These are phyloP conservation scores for Houttuynia cordata DNA, from an alignment of 164 flowering plant species.

Conservation along the genomic window DNA sequence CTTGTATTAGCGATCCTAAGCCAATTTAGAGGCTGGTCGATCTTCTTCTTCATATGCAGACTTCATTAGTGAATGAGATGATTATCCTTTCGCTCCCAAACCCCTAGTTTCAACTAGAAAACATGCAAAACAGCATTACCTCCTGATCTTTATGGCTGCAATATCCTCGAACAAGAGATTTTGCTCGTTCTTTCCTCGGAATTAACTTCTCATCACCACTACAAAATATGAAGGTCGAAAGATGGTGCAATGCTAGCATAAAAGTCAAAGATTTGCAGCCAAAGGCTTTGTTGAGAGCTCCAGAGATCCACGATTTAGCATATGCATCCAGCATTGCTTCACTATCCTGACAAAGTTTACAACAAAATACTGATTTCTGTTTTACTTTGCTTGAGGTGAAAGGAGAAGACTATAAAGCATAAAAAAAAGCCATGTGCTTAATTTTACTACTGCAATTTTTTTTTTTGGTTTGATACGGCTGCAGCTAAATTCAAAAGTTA, in stretches of 20 bases:
- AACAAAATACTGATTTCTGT: neutral
- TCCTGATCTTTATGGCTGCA: slow-evolving; percentile 49
- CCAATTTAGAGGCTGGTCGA: too few relatives aligned
- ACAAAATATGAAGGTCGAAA: slow-evolving; percentile 54
- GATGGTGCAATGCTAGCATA: slow-evolving; percentile 65
- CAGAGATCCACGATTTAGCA: slow-evolving; percentile 80
- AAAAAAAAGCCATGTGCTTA: too few relatives aligned
- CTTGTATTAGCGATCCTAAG: too few relatives aligned
- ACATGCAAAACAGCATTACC: slow-evolving; percentile 22
- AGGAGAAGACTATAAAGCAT: too few relatives aligned
- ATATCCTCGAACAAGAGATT: slow-evolving; percentile 66
- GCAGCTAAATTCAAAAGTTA: too few relatives aligned
- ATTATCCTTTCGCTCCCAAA: too few relatives aligned
- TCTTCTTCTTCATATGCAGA: too few relatives aligned
- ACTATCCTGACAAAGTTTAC: slow-evolving; percentile 37
- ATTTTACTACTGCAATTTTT: too few relatives aligned
- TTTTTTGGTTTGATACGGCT: too few relatives aligned
- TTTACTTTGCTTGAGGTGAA: neutral
- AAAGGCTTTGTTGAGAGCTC: slow-evolving; percentile 77
- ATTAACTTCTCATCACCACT: slow-evolving; percentile 16
- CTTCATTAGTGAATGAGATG: too few relatives aligned
- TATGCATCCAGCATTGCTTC: slow-evolving; percentile 74
- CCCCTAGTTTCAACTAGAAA: too few relatives aligned
- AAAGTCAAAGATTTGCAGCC: slow-evolving; percentile 45
- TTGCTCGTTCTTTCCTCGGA: slow-evolving; percentile 45